Evolutionary conservation across 2,329 filamentous ascomycete genomes (phyloP).

Genomic region (Dothidotthia symphoricarpi): DNA sequence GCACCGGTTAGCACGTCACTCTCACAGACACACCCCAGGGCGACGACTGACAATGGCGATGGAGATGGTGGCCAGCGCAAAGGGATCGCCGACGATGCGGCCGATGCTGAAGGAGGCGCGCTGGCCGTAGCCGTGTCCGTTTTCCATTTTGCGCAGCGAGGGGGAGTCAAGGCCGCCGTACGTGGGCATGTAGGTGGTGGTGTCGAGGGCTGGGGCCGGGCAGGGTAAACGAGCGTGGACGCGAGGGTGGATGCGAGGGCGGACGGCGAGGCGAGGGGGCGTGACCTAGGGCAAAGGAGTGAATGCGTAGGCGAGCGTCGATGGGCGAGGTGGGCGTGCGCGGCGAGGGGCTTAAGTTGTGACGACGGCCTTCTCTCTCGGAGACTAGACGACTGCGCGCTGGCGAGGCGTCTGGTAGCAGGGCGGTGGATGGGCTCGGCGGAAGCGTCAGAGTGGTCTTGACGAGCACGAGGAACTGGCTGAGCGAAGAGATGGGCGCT

Average conservation of each 20-base stretch:
- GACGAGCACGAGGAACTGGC: no score
- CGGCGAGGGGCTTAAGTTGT: constrained; percentile 17
- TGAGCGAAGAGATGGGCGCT: no score
- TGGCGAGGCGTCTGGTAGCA: no score
- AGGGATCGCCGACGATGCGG: constrained; percentile 94
- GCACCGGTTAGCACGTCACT: constrained; percentile 20
- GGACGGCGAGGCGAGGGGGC: no score
- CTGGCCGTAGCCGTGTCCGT: constrained; percentile 53
- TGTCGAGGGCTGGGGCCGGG: constrained; percentile 5
- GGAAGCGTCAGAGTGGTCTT: no score
- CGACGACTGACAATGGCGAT: constrained; percentile 73
- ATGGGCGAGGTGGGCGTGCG: constrained; percentile 12
- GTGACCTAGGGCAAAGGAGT: no score
- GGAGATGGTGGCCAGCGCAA: constrained; percentile 89
- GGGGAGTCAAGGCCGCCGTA: constrained; percentile 73
- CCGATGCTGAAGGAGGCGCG: constrained; percentile 65
- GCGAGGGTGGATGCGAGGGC: no score
- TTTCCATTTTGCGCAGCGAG: constrained; percentile 79
- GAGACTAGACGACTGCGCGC: no score
- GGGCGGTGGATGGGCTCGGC: no score
- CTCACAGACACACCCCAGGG: constrained; percentile 1
- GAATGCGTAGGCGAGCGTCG: no score
- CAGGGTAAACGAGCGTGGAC: constrained; percentile 8
- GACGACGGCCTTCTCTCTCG: no score
- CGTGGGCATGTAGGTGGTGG: constrained; percentile 60